Evolutionary conservation across 2,329 filamentous ascomycete species (phyloP).

Genomic region (Fusarium foetens): DNA sequence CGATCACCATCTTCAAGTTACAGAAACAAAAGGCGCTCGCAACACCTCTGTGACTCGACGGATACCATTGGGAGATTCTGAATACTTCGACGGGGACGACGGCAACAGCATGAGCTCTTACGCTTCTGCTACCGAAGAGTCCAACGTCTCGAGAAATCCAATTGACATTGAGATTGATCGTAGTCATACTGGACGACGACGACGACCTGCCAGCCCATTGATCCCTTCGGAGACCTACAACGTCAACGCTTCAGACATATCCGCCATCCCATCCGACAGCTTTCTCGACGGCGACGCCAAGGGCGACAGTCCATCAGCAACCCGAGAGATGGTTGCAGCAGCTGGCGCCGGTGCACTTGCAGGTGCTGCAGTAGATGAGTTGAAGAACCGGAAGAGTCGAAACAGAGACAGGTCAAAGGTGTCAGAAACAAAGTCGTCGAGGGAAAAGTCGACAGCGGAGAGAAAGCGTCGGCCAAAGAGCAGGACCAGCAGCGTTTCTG

Average conservation of each 20-base stretch:
- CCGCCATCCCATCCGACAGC: conserved; percentile 73
- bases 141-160: conserved; percentile 78
- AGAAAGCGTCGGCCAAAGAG: conserved; percentile 60
- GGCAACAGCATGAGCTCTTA: conserved; percentile 76
- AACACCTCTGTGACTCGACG: conserved; percentile 68
- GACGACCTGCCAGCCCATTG: conserved; percentile 74
- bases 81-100: conserved; percentile 66
- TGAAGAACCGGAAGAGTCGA: conserved; percentile 57
- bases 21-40: conserved; percentile 77
- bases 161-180: conserved; percentile 90
- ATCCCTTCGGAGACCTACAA: conserved; percentile 72
- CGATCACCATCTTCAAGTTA: conserved; percentile 86
- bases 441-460: conserved; percentile 57
- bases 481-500: conserved; percentile 60
- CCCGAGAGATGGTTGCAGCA: conserved; percentile 51
- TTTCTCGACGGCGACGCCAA: conserved; percentile 65
- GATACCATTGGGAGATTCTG: conserved; percentile 62
- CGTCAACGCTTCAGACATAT: conserved; percentile 83
- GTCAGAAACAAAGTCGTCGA: conserved; percentile 53
- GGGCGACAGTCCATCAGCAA: conserved; percentile 55
- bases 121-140: conserved; percentile 82
- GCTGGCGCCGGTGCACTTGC: conserved; percentile 49
- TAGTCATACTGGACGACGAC: conserved; percentile 58
- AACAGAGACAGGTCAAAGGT: conserved; percentile 56
- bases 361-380: conserved; percentile 55